These are phyloP conservation scores for Phytophthora niederhauseri DNA, from an alignment of 352 stramenopile genomes.

Conservation along the genomic window DNA sequence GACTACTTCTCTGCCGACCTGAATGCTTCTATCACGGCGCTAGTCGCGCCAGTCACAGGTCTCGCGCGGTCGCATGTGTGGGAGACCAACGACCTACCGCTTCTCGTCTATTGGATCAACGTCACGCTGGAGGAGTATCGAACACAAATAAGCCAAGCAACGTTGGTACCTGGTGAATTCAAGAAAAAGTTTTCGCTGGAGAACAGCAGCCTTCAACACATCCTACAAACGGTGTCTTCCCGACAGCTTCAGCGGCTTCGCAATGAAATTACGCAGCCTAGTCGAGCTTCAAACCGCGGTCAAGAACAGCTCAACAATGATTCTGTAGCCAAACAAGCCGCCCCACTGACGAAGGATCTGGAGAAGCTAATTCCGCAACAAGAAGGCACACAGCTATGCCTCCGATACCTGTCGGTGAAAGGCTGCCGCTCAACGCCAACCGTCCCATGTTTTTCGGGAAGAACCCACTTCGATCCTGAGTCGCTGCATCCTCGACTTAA, in stretches of 20 bases:
- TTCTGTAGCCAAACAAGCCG: not conserved
- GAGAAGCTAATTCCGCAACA: no score
- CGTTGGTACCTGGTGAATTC: conserved; percentile 2
- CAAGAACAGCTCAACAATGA: not conserved
- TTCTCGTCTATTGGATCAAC: conserved; percentile 11
- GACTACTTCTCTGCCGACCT: conserved; percentile 3
- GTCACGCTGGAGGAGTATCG: conserved; percentile 10
- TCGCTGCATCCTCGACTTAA: no score
- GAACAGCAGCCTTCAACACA: conserved; percentile 5
- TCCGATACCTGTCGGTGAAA: no score
- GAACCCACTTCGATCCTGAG: no score
- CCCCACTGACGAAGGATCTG: no score
- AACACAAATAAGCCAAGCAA: not conserved
- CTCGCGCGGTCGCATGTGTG: conserved; percentile 1
- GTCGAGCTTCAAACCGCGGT: not conserved
- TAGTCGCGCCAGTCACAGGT: not conserved
- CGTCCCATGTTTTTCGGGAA: no score
- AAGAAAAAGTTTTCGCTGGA: conserved; percentile 2
- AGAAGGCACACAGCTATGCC: no score
- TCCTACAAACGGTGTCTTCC: conserved; percentile 1
- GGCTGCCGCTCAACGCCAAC: no score
- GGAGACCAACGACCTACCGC: not conserved
- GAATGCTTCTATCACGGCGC: not conserved
- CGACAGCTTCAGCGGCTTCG: conserved; percentile 3
- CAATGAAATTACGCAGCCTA: not conserved